These are phyloP conservation scores for Prunus persica DNA, from an alignment of 306 rosid genomes.

Conservation along the genomic window DNA sequence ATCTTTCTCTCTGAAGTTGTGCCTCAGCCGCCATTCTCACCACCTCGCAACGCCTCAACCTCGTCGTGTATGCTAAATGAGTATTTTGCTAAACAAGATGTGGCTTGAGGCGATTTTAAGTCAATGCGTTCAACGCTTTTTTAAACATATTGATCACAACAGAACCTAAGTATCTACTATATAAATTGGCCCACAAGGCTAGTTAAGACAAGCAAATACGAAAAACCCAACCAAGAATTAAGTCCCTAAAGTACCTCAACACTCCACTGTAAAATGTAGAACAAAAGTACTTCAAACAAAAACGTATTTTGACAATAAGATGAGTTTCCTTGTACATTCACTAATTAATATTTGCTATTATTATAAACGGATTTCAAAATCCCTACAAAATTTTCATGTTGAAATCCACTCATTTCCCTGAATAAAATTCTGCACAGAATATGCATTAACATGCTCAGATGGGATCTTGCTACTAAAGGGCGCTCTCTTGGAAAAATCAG, in stretches of 20 bases:
- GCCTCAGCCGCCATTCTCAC: too few species aligned
- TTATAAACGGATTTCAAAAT: too few species aligned
- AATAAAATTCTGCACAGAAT: conserved; percentile 71
- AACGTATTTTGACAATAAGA: too few species aligned
- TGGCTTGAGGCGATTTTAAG: too few species aligned
- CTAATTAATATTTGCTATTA: too few species aligned
- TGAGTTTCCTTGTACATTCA: too few species aligned
- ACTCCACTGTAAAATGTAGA: background rate
- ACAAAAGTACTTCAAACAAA: background rate
- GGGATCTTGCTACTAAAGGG: conserved; percentile 66
- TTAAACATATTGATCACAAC: background rate
- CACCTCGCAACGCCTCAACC: too few species aligned
- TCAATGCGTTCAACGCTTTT: too few species aligned
- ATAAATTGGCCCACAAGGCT: background rate
- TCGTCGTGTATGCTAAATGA: too few species aligned
- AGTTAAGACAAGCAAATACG: background rate
- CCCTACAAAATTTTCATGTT: background rate
- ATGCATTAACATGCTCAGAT: conserved; percentile 38
- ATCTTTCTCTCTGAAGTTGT: too few species aligned
- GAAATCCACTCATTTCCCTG: conserved; percentile 74
- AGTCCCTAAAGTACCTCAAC: background rate
- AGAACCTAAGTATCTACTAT: background rate
- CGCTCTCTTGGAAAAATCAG: conserved; percentile 45
- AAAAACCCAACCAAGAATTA: background rate
- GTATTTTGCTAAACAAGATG: too few species aligned